phyloP scores from a whole-genome alignment of 2,329 filamentous ascomycete species.

The Ceratocystis harringtonii region DNA sequence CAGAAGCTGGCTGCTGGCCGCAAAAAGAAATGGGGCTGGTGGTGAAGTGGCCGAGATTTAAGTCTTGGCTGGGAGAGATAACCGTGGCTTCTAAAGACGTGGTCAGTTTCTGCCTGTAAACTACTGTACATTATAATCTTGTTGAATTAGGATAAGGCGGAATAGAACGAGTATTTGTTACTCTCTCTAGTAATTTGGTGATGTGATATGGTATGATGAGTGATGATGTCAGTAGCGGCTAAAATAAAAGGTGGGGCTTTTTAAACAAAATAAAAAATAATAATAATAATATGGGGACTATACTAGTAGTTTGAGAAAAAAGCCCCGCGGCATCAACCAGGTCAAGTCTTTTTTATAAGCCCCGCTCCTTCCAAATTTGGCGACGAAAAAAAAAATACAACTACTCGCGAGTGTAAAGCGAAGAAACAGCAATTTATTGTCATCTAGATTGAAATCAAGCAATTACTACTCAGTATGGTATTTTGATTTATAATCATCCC shows the following conservation, averaged over 20 bases:
- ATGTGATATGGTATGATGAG: not conserved
- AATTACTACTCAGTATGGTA: not conserved
- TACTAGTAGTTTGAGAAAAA: not conserved
- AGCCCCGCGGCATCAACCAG: not conserved
- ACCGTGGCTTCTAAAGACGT: not conserved
- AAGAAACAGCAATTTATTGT: not conserved
- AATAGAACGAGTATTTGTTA: not conserved
- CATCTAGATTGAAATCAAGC: not conserved
- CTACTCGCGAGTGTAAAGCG: not conserved
- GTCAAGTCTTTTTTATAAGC: not conserved
- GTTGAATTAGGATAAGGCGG: not conserved
- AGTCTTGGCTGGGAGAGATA: not conserved
- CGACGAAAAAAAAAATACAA: constrained; percentile 5
- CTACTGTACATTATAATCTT: constrained; percentile 12
- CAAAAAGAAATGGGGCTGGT: constrained; percentile 24
- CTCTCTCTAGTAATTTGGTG: not conserved
- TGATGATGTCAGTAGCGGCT: not conserved
- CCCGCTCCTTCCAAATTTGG: constrained; percentile 13
- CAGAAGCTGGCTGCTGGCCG: constrained; percentile 28
- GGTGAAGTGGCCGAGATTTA: not conserved
- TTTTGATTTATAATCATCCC: constrained; percentile 7
- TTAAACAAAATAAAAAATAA: too few species aligned
- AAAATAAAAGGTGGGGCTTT: not conserved
- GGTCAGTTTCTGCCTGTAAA: constrained; percentile 8
- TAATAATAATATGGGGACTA: not conserved